A percentile compares a stretch with the other conserved stretches of the same genome.
Evolutionary conservation across 805 yeast species (phyloP).

Genomic region (Lachancea lanzarotensis): DNA sequence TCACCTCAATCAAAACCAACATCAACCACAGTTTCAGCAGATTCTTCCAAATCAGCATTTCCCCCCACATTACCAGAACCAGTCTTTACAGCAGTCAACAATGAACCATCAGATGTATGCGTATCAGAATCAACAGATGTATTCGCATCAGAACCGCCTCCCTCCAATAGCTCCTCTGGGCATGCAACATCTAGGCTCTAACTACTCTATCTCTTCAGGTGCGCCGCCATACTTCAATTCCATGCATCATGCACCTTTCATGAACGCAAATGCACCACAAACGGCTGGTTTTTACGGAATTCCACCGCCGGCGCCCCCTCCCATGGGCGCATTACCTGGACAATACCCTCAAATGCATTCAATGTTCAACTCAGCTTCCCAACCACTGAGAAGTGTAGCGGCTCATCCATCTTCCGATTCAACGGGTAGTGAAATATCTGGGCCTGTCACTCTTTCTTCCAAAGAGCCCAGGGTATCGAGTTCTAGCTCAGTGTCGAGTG

Average conservation of each 20-base stretch:
- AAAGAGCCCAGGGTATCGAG: conserved; percentile 4
- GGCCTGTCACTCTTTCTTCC: conserved; percentile 1
- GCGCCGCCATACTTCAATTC: conserved; percentile 12
- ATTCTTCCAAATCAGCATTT: background rate
- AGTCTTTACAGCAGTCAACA: background rate
- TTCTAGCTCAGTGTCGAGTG: background rate
- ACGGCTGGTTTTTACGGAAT: conserved; percentile 7
- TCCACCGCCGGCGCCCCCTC: conserved; percentile 11
- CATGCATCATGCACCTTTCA: conserved; percentile 14
- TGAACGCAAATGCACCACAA: conserved; percentile 11
- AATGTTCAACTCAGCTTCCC: background rate
- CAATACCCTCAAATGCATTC: conserved; percentile 2
- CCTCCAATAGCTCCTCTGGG: conserved; percentile 1
- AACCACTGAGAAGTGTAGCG: background rate
- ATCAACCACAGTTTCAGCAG: conserved; percentile 6
- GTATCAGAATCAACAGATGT: conserved; percentile 4
- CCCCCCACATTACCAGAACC: conserved; percentile 3
- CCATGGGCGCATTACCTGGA: conserved; percentile 12
- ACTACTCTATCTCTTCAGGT: conserved; percentile 13
- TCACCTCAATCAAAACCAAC: conserved; percentile 7
- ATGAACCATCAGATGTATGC: conserved; percentile 3
- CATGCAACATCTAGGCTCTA: conserved; percentile 1
- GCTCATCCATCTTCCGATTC: conserved; percentile 3
- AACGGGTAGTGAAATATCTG: background rate
- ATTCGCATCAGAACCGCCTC: conserved; percentile 1